Evolutionary conservation across 2,329 filamentous ascomycete genomes (phyloP).

Genomic region (Arthrobotrys musiformis): DNA sequence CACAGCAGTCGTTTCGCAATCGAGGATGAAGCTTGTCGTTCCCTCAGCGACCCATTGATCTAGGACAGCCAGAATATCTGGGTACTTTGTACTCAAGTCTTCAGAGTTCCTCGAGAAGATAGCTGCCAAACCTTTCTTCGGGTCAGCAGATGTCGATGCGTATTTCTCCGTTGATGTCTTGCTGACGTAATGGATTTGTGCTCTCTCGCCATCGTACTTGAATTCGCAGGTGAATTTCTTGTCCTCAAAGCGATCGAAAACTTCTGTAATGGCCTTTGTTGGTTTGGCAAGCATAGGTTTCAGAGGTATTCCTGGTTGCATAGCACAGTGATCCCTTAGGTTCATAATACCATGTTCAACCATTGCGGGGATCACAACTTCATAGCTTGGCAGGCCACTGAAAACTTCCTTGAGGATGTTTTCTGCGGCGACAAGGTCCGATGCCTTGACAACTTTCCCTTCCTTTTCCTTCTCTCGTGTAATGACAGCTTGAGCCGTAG

Average conservation of each 20-base stretch:
- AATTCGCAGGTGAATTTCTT: conserved; percentile 98
- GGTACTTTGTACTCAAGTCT: conserved; percentile 96
- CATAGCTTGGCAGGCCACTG: conserved; percentile 93
- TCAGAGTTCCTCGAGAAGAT: conserved; percentile 99
- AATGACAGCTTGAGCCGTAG: conserved; percentile 87
- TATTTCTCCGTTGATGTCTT: conserved; percentile 79
- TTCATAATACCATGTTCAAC: conserved; percentile 85
- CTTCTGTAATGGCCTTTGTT: conserved; percentile 97
- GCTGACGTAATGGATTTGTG: conserved; percentile 97
- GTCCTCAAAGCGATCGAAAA: conserved; percentile 93
- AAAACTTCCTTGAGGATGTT: conserved; percentile 88
- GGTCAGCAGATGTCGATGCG: conserved; percentile 70
- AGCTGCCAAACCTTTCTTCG: conserved; percentile 80
- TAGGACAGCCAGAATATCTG: conserved; percentile 89
- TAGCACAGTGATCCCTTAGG: conserved; percentile 83
- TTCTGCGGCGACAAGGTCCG: conserved; percentile 85
- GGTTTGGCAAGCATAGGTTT: conserved; percentile 99
- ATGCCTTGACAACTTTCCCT: conserved; percentile 75
- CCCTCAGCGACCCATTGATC: conserved; percentile 87
- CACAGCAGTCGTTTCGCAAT: conserved; percentile 98
- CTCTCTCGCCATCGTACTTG: conserved; percentile 97
- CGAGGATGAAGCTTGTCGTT: conserved; percentile 95
- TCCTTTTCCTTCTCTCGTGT: conserved; percentile 80
- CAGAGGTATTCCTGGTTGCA: conserved; percentile 90
- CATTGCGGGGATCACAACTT: conserved; percentile 91